Evolutionary conservation across 352 stramenopile genomes (phyloP).

Genomic region (Phytophthora meadii): DNA sequence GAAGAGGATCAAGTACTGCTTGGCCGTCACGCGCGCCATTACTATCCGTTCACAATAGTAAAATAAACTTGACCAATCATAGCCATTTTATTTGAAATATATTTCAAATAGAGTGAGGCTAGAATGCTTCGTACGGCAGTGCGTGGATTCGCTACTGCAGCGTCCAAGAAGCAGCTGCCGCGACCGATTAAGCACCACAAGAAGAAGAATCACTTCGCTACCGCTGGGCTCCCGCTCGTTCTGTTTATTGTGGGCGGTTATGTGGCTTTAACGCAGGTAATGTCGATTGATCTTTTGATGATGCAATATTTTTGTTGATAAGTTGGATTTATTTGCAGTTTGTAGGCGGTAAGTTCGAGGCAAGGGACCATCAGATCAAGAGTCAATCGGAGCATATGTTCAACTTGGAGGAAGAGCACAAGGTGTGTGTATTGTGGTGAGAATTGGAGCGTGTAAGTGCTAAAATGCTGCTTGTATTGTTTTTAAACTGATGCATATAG

Average conservation of each 20-base stretch:
- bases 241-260: conserved; percentile 87
- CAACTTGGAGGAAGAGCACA: conserved; percentile 88
- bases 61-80: conserved; percentile 6
- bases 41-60: conserved; percentile 7
- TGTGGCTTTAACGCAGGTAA: conserved; percentile 74
- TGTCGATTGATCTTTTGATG: neutral
- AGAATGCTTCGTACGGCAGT: conserved; percentile 36
- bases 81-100: conserved; percentile 15
- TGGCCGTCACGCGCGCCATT: conserved; percentile 67
- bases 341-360: conserved; percentile 84
- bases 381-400: conserved; percentile 84
- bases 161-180: conserved; percentile 19
- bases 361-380: conserved; percentile 81
- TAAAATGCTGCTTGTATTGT: no score
- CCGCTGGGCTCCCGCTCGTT: conserved; percentile 76
- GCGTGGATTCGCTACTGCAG: conserved; percentile 34
- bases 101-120: no score
- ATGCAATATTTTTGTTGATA: no score
- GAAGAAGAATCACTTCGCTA: conserved; percentile 71
- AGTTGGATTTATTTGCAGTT: conserved; percentile 50
- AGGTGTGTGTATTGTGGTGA: conserved; percentile 40
- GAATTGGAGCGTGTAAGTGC: neutral
- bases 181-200: conserved; percentile 49
- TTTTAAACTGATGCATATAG: conserved; percentile 36
- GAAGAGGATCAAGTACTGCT: conserved; percentile 83